phyloP scores from a whole-genome alignment of 169 alveolate species.

The Cytauxzoon felis region DNA sequence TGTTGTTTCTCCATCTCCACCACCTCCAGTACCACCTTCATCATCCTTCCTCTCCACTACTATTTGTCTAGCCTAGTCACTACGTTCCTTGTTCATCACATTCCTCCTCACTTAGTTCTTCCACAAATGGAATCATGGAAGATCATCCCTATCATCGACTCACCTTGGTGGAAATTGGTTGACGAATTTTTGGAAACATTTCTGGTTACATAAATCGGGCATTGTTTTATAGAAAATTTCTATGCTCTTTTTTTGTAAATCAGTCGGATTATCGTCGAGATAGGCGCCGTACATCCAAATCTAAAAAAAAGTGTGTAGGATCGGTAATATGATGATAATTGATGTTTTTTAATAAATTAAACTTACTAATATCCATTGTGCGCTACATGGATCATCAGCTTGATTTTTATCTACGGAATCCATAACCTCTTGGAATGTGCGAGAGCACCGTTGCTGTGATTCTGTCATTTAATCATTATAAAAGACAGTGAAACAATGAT shows the following conservation, averaged over 20 bases:
- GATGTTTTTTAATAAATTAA: background rate
- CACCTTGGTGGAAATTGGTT: conserved; percentile 45
- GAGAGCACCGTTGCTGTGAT: conserved; percentile 6
- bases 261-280: conserved; percentile 39
- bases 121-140: no score
- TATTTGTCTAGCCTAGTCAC: no score
- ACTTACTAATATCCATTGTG: conserved; percentile 60
- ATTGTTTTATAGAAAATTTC: conserved; percentile 47
- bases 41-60: no score
- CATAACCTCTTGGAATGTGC: conserved; percentile 42
- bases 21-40: no score
- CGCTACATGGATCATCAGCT: conserved; percentile 62
- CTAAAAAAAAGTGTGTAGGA: background rate
- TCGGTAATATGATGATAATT: background rate
- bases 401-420: conserved; percentile 50
- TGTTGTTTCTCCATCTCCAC: no score
- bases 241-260: conserved; percentile 29
- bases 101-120: no score
- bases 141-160: no score
- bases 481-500: no score
- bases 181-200: conserved; percentile 40
- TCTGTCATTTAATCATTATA: no score
- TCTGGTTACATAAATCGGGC: conserved; percentile 52
- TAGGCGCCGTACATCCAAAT: conserved; percentile 63
- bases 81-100: no score